Evolutionary conservation across 805 yeast species (phyloP).

Genomic region (Yarrowia sp.): DNA sequence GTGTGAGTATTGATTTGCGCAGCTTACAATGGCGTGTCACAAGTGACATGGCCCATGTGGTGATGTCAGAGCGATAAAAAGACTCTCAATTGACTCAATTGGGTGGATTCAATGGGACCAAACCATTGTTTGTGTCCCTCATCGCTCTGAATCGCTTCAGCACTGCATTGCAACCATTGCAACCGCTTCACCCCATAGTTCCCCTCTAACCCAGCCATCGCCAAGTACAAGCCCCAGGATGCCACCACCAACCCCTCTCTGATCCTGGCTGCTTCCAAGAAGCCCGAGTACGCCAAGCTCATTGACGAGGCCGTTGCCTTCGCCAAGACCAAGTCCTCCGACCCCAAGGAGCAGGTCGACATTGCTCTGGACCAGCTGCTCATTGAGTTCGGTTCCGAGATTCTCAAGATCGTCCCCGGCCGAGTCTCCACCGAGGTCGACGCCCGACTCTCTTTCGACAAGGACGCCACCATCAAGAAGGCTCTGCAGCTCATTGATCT

Average conservation of each 20-base stretch:
- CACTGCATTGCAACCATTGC: neutral
- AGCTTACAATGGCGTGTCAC: no score
- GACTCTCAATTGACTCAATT: neutral
- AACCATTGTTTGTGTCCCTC: neutral
- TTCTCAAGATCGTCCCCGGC: constrained; percentile 95
- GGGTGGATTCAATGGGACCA: neutral
- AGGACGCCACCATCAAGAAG: constrained; percentile 90
- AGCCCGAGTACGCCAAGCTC: constrained; percentile 84
- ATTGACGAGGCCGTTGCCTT: constrained; percentile 90
- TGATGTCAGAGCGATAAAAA: neutral
- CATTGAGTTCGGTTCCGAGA: constrained; percentile 95
- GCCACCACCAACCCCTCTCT: constrained; percentile 99
- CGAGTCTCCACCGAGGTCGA: constrained; percentile 99
- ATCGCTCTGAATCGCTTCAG: no score
- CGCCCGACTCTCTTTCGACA: constrained; percentile 96
- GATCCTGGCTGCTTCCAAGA: constrained; percentile 93
- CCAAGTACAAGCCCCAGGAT: constrained; percentile 98
- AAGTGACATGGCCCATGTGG: neutral
- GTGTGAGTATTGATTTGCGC: constrained; percentile 55
- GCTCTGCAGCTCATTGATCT: constrained; percentile 89
- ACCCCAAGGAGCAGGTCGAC: constrained; percentile 66
- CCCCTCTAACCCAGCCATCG: constrained; percentile 60
- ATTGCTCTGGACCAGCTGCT: constrained; percentile 89
- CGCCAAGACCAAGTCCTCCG: constrained; percentile 63
- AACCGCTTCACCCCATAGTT: no score